phyloP scores from a whole-genome alignment of 768 basidiomycete genomes.

The Tubosaeta brunneosetosa region DNA sequence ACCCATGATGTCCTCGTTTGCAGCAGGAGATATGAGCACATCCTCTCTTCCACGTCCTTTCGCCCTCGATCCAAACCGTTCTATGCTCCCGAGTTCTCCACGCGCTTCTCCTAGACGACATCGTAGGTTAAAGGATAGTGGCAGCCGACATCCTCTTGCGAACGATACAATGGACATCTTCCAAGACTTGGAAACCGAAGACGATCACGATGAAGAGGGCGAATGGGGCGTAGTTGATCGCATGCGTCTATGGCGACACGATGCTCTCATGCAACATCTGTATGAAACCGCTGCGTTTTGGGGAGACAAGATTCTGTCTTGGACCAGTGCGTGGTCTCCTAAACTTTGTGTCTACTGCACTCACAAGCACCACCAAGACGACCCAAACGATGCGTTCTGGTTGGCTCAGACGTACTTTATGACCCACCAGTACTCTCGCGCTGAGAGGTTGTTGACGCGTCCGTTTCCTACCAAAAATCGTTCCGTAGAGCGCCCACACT shows the following conservation, averaged over 20 bases:
- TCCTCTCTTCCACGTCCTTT: conserved; percentile 50
- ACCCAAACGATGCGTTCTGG: conserved; percentile 99
- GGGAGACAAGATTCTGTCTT: conserved; percentile 95
- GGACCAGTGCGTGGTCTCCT: conserved; percentile 73
- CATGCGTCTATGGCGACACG: conserved; percentile 95
- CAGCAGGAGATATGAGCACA: conserved; percentile 59
- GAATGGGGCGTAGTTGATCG: conserved; percentile 91
- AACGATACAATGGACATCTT: conserved; percentile 74
- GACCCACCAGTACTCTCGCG: conserved; percentile 91
- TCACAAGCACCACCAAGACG: conserved; percentile 45
- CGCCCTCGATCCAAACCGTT: conserved; percentile 76
- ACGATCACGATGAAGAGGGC: conserved; percentile 55
- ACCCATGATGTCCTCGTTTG: conserved; percentile 65
- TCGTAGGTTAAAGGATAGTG: conserved; percentile 50
- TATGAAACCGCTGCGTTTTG: conserved; percentile 97
- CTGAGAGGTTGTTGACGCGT: conserved; percentile 85
- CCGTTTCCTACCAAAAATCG: conserved; percentile 63
- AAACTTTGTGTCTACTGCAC: conserved; percentile 7
- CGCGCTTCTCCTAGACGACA: conserved; percentile 61
- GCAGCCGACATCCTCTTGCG: conserved; percentile 65
- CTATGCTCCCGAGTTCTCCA: conserved; percentile 70
- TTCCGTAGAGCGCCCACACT: conserved; percentile 30
- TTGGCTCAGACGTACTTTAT: conserved; percentile 97
- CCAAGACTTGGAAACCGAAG: conserved; percentile 58
- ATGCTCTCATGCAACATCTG: conserved; percentile 97